Base-by-base conservation (phyloP, 805 yeast genomes). In the Ogataea allantospora region DNA sequence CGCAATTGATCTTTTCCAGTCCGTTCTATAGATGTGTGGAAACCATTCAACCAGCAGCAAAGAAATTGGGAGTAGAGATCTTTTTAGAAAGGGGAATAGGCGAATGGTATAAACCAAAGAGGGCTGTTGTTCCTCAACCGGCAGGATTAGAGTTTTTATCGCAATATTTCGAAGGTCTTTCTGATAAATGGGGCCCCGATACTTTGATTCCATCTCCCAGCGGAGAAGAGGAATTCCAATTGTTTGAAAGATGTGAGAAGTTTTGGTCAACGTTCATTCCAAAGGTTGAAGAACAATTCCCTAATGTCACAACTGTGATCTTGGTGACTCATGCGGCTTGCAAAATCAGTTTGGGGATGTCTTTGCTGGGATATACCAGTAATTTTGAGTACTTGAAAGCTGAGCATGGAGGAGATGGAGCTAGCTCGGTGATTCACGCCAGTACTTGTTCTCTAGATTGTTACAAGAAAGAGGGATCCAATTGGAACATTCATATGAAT, bases 311-410 rank as follows among this genome's bases (percentile, higher is more conserved):
- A 24, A 68, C 78, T 0, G 66, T 93, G 6, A 52, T 93, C 15
- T 64, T 91, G n/a, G 80, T 87, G 18, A 80, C 95, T 4, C 98
- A 93, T 63, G 99, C 98, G 1, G 97, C 98, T 3, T 75, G 95
- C 5, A 87, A 88, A 58, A 87, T 88, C 43, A 89, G 95, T 0
- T 65, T 91, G 12, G 96, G 96, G 4, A 77, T 87, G 77, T 73
- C 84, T 1, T 65, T 91, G 11, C 54, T 83, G 52, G 78, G 78
- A 0, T 73, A 71, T 38, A 35, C 55, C 0, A 65, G 67, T 27
- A 76, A 76, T 14, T 70, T 75, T 29, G 85, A 78, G 18, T 62
- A 69, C 16, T 53, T 83, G 27, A 77, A 70, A 17, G 64, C 63
- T 2, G 65, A 69, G 7, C 63, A 68, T 35, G 69, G 78, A 7